These are phyloP conservation scores for Nymphaea colorata DNA, from an alignment of 164 flowering plant species.

Conservation along the genomic window DNA sequence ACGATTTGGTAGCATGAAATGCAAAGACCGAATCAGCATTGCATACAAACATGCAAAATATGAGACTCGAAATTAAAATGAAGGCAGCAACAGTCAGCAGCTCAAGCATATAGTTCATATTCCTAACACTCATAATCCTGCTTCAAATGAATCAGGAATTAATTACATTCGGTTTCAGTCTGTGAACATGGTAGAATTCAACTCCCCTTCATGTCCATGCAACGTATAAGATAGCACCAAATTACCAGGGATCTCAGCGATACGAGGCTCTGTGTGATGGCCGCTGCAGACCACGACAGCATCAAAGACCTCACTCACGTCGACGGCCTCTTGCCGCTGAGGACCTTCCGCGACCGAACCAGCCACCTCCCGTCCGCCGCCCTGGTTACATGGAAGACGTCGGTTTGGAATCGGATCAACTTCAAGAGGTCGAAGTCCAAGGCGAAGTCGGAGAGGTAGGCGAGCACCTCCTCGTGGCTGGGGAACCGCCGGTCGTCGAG, in stretches of 20 bases:
- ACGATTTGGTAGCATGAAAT: too few species aligned
- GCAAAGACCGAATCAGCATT: too few species aligned
- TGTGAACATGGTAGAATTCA: not conserved
- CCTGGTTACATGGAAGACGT: constrained; percentile 44
- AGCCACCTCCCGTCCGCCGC: constrained; percentile 47
- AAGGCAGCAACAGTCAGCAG: too few species aligned
- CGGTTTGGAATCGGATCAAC: constrained; percentile 52
- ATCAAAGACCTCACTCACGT: constrained; percentile 31
- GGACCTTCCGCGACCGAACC: constrained; percentile 24
- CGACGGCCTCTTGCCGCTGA: constrained; percentile 6
- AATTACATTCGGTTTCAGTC: too few species aligned
- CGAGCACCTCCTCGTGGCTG: constrained; percentile 57
- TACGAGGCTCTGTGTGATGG: constrained; percentile 39
- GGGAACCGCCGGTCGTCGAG: constrained; percentile 65
- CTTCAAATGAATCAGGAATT: too few species aligned
- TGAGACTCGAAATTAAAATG: too few species aligned
- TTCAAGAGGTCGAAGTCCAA: constrained; percentile 35
- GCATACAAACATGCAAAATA: too few species aligned
- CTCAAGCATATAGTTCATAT: too few species aligned
- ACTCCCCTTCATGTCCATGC: not conserved
- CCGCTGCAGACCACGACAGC: constrained; percentile 51
- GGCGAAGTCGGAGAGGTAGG: constrained; percentile 47
- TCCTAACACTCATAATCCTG: too few species aligned
- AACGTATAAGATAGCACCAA: not conserved
- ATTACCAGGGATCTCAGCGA: constrained; percentile 48